Evolutionary conservation across 306 rosid species (phyloP), one percentile per base, ranked within the genome.

Genomic region (Chamaecrista fasciculata): DNA sequence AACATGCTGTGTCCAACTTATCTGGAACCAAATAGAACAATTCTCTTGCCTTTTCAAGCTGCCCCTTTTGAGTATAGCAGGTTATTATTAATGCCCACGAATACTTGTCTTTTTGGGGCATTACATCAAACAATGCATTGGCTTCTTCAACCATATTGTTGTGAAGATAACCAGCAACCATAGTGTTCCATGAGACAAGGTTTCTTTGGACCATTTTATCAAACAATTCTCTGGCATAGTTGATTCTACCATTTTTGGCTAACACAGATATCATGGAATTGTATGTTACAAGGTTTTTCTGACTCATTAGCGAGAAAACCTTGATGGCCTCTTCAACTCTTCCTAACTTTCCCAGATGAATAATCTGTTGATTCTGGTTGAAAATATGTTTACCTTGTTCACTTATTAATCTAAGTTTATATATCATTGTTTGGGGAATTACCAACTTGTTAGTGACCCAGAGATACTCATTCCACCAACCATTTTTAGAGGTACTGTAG

Each of bases 1-100:
- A 81, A 74, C 91, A 92, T 8, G 80, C 89, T 4, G 77, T 67
- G 42, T 92, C 88, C 58, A 60, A 56, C 80, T 84, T 87, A 71
- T 87, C 86, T 16, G 92, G 96, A 79, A 86, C 82, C 78, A 83
- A 65, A 70, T 76, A 57, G 11, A 89, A 83, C 33, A 89, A 70
- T 18, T 86, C 76, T 69, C 89, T 82, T 15, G 98, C 98, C 75
- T 80, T 92, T n/a, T 70, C 82, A 48, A 92, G 86, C 80, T 76
- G 60, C 26, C 95, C 89, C 26, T 67, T 78, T 25, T 82, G 88
- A 0, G 88, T 81, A 48, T 81, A 81, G 47, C 92, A 92, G 66
- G 96, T 84, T 63, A 89, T 87, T 88, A 89, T 86, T 53, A 87
- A 70, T 51, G 92, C 85, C 92, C 96, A 92, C 0, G 98, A 89